A percentile compares a stretch with the other conserved stretches of the same genome.
These are phyloP conservation scores for Wickerhamiella siamensis DNA, from an alignment of 805 yeast species.

Conservation along the genomic window DNA sequence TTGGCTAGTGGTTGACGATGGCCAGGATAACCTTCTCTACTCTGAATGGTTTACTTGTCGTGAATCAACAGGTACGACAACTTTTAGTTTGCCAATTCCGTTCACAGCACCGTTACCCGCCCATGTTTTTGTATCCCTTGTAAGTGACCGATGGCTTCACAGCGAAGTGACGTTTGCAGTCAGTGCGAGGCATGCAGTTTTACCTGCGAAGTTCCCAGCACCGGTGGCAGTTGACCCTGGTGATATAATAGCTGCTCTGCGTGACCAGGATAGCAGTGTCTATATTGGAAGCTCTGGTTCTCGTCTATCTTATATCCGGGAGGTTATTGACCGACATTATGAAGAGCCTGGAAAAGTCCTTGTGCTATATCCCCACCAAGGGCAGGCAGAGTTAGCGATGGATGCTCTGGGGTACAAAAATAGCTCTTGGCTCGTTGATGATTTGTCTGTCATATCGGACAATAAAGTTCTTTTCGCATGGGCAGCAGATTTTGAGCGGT, in stretches of 20 bases:
- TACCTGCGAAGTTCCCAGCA: slow-evolving; percentile 53
- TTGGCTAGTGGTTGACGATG: slow-evolving; percentile 61
- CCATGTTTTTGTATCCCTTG: slow-evolving; percentile 51
- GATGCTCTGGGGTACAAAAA: neutral
- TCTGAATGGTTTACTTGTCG: slow-evolving; percentile 40
- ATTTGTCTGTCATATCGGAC: slow-evolving; percentile 39
- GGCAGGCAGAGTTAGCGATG: neutral
- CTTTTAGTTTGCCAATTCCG: slow-evolving; percentile 49
- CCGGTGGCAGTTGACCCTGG: slow-evolving; percentile 34
- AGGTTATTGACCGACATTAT: neutral
- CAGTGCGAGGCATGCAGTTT: slow-evolving; percentile 33
- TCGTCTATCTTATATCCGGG: neutral
- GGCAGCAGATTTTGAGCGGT: slow-evolving; percentile 58
- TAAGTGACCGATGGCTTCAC: slow-evolving; percentile 80
- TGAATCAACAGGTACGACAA: slow-evolving; percentile 35
- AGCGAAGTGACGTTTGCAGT: slow-evolving; percentile 52
- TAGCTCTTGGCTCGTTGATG: slow-evolving; percentile 20
- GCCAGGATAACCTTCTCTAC: slow-evolving; percentile 57
- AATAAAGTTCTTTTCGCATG: slow-evolving; percentile 64
- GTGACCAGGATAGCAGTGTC: neutral
- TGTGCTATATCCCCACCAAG: neutral
- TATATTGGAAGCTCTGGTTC: neutral
- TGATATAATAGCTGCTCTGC: neutral
- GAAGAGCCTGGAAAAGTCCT: neutral
- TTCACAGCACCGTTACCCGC: slow-evolving; percentile 47